These are phyloP conservation scores for Chlorella ohadii DNA, from an alignment of 139 green algal species.

Conservation along the genomic window DNA sequence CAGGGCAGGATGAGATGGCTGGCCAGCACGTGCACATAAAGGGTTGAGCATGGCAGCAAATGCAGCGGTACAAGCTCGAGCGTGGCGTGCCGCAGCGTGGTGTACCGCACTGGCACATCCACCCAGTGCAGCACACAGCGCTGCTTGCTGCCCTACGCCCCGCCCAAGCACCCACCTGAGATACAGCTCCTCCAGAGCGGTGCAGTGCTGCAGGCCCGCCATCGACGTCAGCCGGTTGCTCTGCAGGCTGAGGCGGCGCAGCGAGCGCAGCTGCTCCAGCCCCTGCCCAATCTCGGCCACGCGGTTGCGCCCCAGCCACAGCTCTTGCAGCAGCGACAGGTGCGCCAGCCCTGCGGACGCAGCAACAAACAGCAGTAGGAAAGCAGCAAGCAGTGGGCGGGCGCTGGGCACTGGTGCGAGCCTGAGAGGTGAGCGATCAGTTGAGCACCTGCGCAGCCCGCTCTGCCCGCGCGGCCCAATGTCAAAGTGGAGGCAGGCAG, in stretches of 20 bases:
- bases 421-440: too few relatives aligned
- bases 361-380: too few relatives aligned
- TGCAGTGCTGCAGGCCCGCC: conserved; percentile 74
- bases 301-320: conserved; percentile 96
- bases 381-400: too few relatives aligned
- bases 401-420: too few relatives aligned
- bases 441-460: too few relatives aligned
- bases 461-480: too few relatives aligned
- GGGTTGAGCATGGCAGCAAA: not conserved
- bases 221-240: conserved; percentile 87
- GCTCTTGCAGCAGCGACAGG: conserved; percentile 72
- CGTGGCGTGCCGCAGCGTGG: too few relatives aligned
- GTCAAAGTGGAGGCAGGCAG: too few relatives aligned
- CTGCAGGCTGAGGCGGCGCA: conserved; percentile 66
- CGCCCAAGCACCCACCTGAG: conserved; percentile 50
- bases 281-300: conserved; percentile 65
- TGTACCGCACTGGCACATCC: too few relatives aligned
- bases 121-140: too few relatives aligned
- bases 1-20: not conserved
- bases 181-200: conserved; percentile 89
- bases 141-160: too few relatives aligned
- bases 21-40: not conserved
- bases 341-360: not conserved
- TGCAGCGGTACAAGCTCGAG: too few relatives aligned
- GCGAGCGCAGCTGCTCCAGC: conserved; percentile 25